Evolutionary conservation across 306 rosid genomes (phyloP).

Genomic region (Inga leiocalycina): DNA sequence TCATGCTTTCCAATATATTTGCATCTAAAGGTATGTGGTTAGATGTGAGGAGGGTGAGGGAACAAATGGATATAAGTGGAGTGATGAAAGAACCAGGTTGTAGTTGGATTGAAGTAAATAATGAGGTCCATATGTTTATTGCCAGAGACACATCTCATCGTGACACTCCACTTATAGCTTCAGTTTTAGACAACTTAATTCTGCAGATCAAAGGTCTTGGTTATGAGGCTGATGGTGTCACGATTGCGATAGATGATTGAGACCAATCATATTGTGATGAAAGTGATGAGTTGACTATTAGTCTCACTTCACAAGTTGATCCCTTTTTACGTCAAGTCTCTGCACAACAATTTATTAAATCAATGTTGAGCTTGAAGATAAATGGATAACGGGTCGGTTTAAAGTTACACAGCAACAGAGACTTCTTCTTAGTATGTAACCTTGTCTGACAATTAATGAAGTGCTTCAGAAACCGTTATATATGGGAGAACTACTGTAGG

Average conservation of each 20-base stretch:
- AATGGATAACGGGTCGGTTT: no score
- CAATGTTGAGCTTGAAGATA: not conserved
- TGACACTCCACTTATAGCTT: slow-evolving; percentile 42
- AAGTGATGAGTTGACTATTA: slow-evolving; percentile 1
- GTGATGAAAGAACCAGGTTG: slow-evolving; percentile 76
- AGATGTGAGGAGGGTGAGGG: slow-evolving; percentile 68
- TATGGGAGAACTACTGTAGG: no score
- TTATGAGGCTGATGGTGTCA: slow-evolving; percentile 42
- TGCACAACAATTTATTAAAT: not conserved
- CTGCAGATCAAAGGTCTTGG: slow-evolving; percentile 60
- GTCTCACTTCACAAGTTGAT: slow-evolving; percentile 20
- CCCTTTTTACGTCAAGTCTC: not conserved
- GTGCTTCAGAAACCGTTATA: no score
- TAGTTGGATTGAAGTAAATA: slow-evolving; percentile 63
- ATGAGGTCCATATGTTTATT: slow-evolving; percentile 46
- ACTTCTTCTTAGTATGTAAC: no score
- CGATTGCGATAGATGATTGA: slow-evolving; percentile 37
- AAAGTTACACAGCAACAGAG: no score
- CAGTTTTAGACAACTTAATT: slow-evolving; percentile 52
- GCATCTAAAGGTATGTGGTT: slow-evolving; percentile 92
- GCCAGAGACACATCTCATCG: slow-evolving; percentile 53
- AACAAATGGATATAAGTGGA: slow-evolving; percentile 64
- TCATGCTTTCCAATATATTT: slow-evolving; percentile 80
- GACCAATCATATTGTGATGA: slow-evolving; percentile 10
- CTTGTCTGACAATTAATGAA: no score